These are phyloP conservation scores for Aspergillus sp. DNA, from an alignment of 2,329 filamentous ascomycete species.

Conservation along the genomic window DNA sequence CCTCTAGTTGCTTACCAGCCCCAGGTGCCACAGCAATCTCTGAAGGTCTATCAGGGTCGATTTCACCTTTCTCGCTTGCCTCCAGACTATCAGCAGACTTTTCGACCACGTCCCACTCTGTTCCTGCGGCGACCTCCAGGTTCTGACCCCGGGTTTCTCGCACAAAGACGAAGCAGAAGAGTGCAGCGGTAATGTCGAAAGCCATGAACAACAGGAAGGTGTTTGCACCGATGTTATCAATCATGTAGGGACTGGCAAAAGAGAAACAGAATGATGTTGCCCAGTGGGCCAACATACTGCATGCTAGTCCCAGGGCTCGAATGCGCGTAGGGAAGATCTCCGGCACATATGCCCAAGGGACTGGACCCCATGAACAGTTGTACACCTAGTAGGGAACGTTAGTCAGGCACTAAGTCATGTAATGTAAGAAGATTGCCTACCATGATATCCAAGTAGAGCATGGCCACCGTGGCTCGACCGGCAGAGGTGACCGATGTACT, in stretches of 20 bases:
- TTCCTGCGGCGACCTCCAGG: constrained; percentile 32
- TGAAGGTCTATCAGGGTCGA: background rate
- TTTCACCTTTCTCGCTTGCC: background rate
- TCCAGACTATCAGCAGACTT: background rate
- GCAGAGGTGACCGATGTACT: constrained; percentile 30
- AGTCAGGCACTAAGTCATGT: background rate
- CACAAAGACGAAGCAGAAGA: constrained; percentile 40
- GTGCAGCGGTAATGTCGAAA: constrained; percentile 37
- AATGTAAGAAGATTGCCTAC: background rate
- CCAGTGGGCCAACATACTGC: constrained; percentile 42
- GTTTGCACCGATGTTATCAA: constrained; percentile 43
- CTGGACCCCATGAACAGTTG: constrained; percentile 30
- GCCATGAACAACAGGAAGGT: constrained; percentile 46
- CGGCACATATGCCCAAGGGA: constrained; percentile 40
- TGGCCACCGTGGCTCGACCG: constrained; percentile 51
- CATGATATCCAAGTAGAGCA: constrained; percentile 47
- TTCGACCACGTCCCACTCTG: background rate
- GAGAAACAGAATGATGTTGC: constrained; percentile 48
- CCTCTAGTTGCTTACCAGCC: background rate
- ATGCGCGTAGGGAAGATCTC: constrained; percentile 45
- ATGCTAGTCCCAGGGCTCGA: constrained; percentile 41
- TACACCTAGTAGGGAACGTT: background rate
- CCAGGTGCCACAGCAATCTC: background rate
- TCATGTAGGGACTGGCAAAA: constrained; percentile 44
- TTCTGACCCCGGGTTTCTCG: constrained; percentile 44